A percentile compares a stretch with the other conserved stretches of the same genome.
Evolutionary conservation across 148 eudicot species (phyloP).

Genomic region (Oxyria digyna): DNA sequence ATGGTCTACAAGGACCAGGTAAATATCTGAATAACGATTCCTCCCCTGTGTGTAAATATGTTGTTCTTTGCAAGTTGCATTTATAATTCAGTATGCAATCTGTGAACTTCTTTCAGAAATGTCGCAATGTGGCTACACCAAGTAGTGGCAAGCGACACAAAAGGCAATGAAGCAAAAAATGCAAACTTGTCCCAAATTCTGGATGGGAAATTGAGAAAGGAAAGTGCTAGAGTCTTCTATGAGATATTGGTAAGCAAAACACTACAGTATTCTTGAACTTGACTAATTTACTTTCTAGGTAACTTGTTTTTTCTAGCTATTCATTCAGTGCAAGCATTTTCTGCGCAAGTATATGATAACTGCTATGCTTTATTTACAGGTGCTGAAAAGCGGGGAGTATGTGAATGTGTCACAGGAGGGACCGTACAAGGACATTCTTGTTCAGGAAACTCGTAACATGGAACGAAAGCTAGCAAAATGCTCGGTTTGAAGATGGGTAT

Average conservation of each 20-base stretch:
- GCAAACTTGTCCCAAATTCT: constrained; percentile 36
- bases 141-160: constrained; percentile 20
- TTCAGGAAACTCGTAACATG: constrained; percentile 40
- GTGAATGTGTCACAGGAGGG: constrained; percentile 46
- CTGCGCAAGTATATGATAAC: too few species aligned
- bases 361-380: constrained; percentile 21
- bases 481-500: background rate
- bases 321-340: too few species aligned
- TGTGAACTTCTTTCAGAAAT: constrained; percentile 26
- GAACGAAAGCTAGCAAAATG: constrained; percentile 18
- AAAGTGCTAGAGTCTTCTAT: constrained; percentile 64
- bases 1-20: constrained; percentile 65
- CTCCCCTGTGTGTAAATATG: background rate
- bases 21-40: background rate
- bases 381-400: constrained; percentile 34
- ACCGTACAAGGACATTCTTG: constrained; percentile 40
- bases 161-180: constrained; percentile 23
- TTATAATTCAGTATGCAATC: background rate
- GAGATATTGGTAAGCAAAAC: constrained; percentile 60
- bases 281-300: background rate
- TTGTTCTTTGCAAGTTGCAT: background rate
- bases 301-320: too few species aligned
- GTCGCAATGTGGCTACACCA: constrained; percentile 38
- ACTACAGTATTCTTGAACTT: background rate
- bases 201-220: constrained; percentile 45